Evolutionary conservation across 1,284 basidiomycete genomes (phyloP).

Genomic region (Ustilago loliicola): DNA sequence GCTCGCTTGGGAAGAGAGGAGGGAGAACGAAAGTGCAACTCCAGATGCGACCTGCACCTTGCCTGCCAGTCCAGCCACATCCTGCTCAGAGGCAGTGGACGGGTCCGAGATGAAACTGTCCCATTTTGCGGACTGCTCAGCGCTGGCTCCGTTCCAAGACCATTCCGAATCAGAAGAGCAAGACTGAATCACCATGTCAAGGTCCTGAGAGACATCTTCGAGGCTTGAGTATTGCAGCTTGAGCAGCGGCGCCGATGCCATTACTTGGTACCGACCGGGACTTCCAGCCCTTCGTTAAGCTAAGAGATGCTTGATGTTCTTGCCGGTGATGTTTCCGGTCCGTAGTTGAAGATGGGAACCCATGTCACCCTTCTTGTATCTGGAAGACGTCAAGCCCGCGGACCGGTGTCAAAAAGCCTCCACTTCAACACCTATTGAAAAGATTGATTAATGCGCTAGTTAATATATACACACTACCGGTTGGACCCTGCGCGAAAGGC

Average conservation of each 20-base stretch:
- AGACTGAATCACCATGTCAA: conserved; percentile 50
- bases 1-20: conserved; percentile 6
- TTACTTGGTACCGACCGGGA: conserved; percentile 4
- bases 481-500: conserved; percentile 4
- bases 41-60: conserved; percentile 13
- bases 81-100: not conserved
- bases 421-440: not conserved
- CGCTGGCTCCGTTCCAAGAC: conserved; percentile 30
- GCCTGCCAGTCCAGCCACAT: conserved; percentile 16
- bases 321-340: not conserved
- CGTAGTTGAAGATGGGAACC: not conserved
- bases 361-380: not conserved
- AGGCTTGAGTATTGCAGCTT: conserved; percentile 24
- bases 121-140: conserved; percentile 8
- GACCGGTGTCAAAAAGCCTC: conserved; percentile 2
- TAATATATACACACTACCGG: not conserved
- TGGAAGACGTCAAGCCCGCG: conserved; percentile 14
- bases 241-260: conserved; percentile 26
- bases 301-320: not conserved
- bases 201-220: conserved; percentile 44
- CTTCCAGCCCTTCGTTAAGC: not conserved
- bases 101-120: conserved; percentile 18
- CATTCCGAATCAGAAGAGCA: conserved; percentile 22
- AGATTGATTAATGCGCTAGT: no score
- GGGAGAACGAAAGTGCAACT: conserved; percentile 14